A percentile compares a stretch with the other conserved stretches of the same genome.
phyloP scores from a whole-genome alignment of 2,329 filamentous ascomycete species.

The Paraphaeosphaeria minitans region DNA sequence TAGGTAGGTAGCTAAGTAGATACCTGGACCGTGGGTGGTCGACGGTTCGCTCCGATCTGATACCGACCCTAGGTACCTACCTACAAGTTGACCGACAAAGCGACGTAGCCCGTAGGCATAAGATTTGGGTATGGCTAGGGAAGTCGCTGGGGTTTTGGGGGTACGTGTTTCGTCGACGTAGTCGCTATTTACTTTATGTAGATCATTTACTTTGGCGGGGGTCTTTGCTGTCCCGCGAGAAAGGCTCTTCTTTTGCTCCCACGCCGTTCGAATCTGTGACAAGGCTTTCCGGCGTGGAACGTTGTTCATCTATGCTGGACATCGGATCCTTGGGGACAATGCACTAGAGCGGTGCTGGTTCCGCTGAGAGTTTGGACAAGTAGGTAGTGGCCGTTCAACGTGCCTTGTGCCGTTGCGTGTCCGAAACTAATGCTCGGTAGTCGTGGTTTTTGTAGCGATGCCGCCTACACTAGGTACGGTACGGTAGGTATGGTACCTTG shows the following conservation, averaged over 20 bases:
- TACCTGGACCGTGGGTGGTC: background rate
- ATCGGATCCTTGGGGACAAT: background rate
- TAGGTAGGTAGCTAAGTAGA: too few species aligned
- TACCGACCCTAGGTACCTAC: too few species aligned
- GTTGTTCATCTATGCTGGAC: background rate
- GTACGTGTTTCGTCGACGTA: background rate
- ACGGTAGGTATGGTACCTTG: too few species aligned
- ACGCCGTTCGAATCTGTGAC: background rate
- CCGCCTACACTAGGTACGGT: background rate
- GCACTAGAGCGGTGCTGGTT: constrained; percentile 1
- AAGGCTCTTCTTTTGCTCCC: background rate
- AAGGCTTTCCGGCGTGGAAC: background rate
- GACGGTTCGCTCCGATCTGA: background rate
- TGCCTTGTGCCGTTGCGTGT: background rate
- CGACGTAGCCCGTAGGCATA: background rate
- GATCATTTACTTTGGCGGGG: too few species aligned
- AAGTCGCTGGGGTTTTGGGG: background rate
- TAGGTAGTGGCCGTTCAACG: background rate
- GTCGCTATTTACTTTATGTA: too few species aligned
- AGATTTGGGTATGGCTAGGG: too few species aligned
- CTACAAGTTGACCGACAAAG: background rate
- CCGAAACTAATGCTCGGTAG: background rate
- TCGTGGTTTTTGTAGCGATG: background rate
- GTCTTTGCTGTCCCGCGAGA: too few species aligned
- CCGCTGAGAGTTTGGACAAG: background rate